Evolutionary conservation across 345 rosid genomes (phyloP), one percentile per base, ranked within the genome.

Genomic region (Trapa bicornis): DNA sequence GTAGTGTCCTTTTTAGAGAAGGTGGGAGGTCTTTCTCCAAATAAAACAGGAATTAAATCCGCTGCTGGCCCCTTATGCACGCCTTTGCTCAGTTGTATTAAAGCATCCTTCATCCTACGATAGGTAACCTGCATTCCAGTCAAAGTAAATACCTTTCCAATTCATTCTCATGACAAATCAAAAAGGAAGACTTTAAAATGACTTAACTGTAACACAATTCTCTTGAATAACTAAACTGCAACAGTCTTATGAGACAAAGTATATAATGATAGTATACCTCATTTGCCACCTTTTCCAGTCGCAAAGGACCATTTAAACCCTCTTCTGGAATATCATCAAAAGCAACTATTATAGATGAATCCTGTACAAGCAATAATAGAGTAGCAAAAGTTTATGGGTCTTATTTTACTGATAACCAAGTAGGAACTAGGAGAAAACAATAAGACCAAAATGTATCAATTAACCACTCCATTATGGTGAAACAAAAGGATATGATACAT

Each of bases 241-340:
- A 43, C 61, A 45, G 10, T 47, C 22, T 61, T 58, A 16, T 9
- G 33, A 35, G 11, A 13, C 33, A 2, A 58, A 8, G 12, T 33
- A 58, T 33, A 6, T 54, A 2, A 54, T 5, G 17, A 58, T 9
- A 9, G 35, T 56, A n/a, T 65, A 86, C 98, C 92, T 94, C 99
- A 73, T 94, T 94, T 2, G 99, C 87, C 70, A 94, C 83, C 73
- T 94, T 94, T 74, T 94, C 97, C 61, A 94, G 74, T 41, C 97
- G 84, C 33, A 94, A 71, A 37, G 96, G 81, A 75, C 85, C 80
- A 72, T 82, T 85, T 64, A 89, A 70, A 62, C 99, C 97, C 64
- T 94, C 97, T 67, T 94, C 97, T 8, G 95, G 99, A 29, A 94
- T 48, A 74, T 91, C 99, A 72, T 88, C 95, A 50, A 91, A 94